phyloP scores from a whole-genome alignment of 108 stramenopile species.

The Mayamaea pseudoterrestris region DNA sequence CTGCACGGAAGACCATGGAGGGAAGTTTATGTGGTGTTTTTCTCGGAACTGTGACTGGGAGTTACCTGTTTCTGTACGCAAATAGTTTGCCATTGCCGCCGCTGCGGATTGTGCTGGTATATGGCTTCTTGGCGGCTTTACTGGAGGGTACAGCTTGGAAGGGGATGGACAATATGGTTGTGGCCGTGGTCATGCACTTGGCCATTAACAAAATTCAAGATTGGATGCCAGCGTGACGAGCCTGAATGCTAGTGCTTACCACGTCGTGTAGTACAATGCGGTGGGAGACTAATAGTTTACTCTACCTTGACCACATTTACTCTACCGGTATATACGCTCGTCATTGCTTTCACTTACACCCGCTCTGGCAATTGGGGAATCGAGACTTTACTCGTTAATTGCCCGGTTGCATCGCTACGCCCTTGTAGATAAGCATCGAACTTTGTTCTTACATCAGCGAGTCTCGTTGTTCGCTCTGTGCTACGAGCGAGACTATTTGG shows the following conservation, averaged over 20 bases:
- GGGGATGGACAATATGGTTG: conserved; percentile 54
- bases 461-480: no score
- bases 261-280: no score
- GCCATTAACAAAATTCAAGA: conserved; percentile 22
- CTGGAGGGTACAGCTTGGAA: conserved; percentile 57
- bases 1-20: conserved; percentile 53
- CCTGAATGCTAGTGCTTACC: background rate
- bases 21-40: conserved; percentile 56
- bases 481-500: no score
- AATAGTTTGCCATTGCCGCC: conserved; percentile 31
- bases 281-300: no score
- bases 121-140: conserved; percentile 42
- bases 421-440: no score
- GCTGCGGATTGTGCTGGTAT: conserved; percentile 28
- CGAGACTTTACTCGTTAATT: no score
- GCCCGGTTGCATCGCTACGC: no score
- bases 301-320: no score
- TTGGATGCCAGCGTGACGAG: conserved; percentile 19
- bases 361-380: no score
- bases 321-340: no score
- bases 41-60: conserved; percentile 48
- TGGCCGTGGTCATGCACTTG: conserved; percentile 37
- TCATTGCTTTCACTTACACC: no score
- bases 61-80: conserved; percentile 36
- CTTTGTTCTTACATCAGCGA: no score